Evolutionary conservation across 2,329 filamentous ascomycete genomes (phyloP), one percentile per base, ranked within the genome.

Genomic region (Ascochyta pisi): DNA sequence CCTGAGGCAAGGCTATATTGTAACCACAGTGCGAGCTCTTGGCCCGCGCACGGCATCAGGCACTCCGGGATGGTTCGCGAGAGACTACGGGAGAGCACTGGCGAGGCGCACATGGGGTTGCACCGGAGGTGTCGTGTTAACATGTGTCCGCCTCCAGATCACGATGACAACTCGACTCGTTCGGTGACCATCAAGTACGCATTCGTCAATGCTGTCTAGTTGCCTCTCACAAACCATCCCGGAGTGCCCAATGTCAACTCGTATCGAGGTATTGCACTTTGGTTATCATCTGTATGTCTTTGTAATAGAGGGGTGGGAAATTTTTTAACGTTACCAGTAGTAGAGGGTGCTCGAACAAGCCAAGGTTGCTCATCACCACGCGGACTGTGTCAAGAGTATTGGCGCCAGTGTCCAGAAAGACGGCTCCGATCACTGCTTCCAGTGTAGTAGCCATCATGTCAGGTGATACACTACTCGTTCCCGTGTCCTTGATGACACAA

Each of bases 1-100:
- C 50, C 35, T n/a, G 50, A 47, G 35, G 43, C 50, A 41, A 19
- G 35, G 43, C 50, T 39, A 47, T 53, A 47, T 53, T 29, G 43
- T 37, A 47, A 53, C 42, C 37, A 39, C 35, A 41, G 29, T 50
- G 47, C 47, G 19, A 34, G 19, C 19, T 35, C 39, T 16, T 43
- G 37, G 47, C 13, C 29, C 39, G 29, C 26, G 27, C 39, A 31
- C 13, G 35, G n/a, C 27, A 43, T 43, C 29, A 23, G 6, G 29
- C n/a, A 23, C 29, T 42, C 38, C 22, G 3, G 27, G 39, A 35
- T 23, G 37, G 38, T 16, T 35, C 9, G 12, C 38, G 27, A 27
- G 13, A 50, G 33, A 16, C 19, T 12, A 10, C 9, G 16, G 22
- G 10, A 15, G 16, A 22, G 29, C 37, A 23, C 10, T 16, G 19